phyloP scores from a whole-genome alignment of 2,329 filamentous ascomycete species.

The Aspergillus glaucus region DNA sequence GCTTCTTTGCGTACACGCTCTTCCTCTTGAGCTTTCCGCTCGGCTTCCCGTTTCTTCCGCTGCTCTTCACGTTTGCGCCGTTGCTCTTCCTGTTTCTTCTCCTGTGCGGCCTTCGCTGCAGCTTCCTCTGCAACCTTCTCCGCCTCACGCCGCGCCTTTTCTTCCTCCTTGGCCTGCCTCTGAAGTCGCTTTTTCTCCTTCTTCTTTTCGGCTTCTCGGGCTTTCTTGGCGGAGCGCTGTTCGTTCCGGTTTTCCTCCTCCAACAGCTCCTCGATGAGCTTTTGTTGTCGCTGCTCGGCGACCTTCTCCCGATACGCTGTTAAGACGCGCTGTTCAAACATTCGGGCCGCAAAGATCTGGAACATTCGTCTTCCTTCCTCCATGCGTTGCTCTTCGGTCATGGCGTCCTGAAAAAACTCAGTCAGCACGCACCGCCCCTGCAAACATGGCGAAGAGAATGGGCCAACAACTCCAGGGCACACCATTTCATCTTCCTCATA shows the following conservation, averaged over 20 bases:
- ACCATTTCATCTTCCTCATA: conserved; percentile 63
- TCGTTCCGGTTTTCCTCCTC: conserved; percentile 72
- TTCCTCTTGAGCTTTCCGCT: conserved; percentile 85
- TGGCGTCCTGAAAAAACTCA: conserved; percentile 63
- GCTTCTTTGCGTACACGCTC: conserved; percentile 78
- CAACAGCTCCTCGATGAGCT: conserved; percentile 82
- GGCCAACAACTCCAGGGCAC: conserved; percentile 15
- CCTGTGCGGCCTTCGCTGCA: conserved; percentile 66
- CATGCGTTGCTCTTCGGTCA: conserved; percentile 99
- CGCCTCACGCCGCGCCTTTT: conserved; percentile 79
- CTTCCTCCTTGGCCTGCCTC: conserved; percentile 83
- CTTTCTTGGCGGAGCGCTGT: conserved; percentile 84
- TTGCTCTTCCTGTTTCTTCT: conserved; percentile 73
- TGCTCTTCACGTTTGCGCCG: conserved; percentile 80
- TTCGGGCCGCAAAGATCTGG: conserved; percentile 96
- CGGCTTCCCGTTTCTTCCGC: conserved; percentile 81
- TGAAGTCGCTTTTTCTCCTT: conserved; percentile 90
- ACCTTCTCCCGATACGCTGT: conserved; percentile 98
- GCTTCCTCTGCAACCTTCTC: conserved; percentile 85
- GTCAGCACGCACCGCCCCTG: conserved; percentile 26
- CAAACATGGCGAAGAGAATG: background rate
- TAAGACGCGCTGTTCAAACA: conserved; percentile 97
- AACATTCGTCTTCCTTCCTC: conserved; percentile 98
- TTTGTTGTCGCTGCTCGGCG: conserved; percentile 81
- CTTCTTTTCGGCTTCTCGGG: conserved; percentile 87